Base-by-base conservation (phyloP, 1,284 basidiomycete species). In the Heliocybe sulcata region DNA sequence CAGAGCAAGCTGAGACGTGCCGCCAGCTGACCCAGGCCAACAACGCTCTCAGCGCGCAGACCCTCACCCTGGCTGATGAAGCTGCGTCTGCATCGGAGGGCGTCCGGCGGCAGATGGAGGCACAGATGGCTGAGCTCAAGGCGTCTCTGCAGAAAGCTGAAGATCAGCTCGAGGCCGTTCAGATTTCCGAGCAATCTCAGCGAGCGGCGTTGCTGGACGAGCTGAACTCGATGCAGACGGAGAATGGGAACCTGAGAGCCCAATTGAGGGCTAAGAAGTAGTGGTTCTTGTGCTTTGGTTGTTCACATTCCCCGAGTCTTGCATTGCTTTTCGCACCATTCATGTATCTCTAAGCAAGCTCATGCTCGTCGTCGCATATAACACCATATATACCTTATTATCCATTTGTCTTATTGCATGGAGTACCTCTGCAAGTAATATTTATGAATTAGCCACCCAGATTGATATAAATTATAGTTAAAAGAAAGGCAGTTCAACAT, bases 1-100 rank as follows among this genome's bases (percentile, higher is more conserved):
- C 82, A 3, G 80, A 85, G 53, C 87, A 92, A 65, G 82, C 82
- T 9, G 86, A 89, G 64, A 83, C 81, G 0, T 81, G 82, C 59
- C 72, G 73, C 48, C 81, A 91, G 60, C 80, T 95, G 31, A 79
- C 80, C 0, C 86, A 91, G 51, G 86, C 84, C 11, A 94, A 94
- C 69, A 81, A 86, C 56, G 70, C 76, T 1, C 78, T 94, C 35
- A 90, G 85, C 52, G 82, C 90, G 4, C 78, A 80, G 51, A 80
- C 86, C 6, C 73, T 93, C 3, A 71, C 80, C 4, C 79, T 94
- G 22, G 90, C 91, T 1, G 84, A 87, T 61, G 90, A 93, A 60
- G 87, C 82, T 1, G 87, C 82, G 0, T 68, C 72, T 20, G 82
- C 80, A 0, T 78, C 81, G 1, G 82, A 83, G 61, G 73, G 72